A percentile compares a stretch with the other conserved stretches of the same genome.
phyloP scores from a whole-genome alignment of 371 early-diverging fungal species.

The Funneliformis caledonium region DNA sequence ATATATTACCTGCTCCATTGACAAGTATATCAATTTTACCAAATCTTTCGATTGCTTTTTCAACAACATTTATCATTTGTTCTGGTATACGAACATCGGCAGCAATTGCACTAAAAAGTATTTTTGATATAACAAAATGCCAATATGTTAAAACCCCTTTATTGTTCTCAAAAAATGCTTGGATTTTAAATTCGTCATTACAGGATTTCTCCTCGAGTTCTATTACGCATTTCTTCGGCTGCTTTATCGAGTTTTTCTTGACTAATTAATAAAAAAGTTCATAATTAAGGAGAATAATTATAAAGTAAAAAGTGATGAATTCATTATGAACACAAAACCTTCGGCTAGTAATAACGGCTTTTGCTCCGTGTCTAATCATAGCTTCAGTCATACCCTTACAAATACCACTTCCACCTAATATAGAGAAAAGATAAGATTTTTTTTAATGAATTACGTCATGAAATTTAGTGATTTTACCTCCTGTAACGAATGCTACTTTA shows the following conservation, averaged over 20 bases:
- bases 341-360: conserved; percentile 69
- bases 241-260: conserved; percentile 63
- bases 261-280: conserved; percentile 2
- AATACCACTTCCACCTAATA: conserved; percentile 68
- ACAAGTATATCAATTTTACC: conserved; percentile 73
- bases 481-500: conserved; percentile 68
- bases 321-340: conserved; percentile 47
- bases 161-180: no score
- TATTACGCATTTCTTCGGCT: conserved; percentile 66
- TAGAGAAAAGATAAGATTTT: neutral
- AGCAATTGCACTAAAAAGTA: conserved; percentile 49
- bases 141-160: neutral
- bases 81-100: conserved; percentile 71
- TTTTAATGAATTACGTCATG: conserved; percentile 2
- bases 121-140: neutral
- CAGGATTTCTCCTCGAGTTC: conserved; percentile 61
- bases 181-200: conserved; percentile 39
- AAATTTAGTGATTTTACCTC: conserved; percentile 43
- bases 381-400: conserved; percentile 82
- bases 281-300: neutral
- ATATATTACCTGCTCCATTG: conserved; percentile 43
- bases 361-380: conserved; percentile 76
- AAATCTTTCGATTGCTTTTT: conserved; percentile 63
- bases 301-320: neutral
- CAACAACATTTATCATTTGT: conserved; percentile 66